Conservation (phyloP, 2,329 filamentous ascomycete species). For the Paecilomyces sp. region DNA sequence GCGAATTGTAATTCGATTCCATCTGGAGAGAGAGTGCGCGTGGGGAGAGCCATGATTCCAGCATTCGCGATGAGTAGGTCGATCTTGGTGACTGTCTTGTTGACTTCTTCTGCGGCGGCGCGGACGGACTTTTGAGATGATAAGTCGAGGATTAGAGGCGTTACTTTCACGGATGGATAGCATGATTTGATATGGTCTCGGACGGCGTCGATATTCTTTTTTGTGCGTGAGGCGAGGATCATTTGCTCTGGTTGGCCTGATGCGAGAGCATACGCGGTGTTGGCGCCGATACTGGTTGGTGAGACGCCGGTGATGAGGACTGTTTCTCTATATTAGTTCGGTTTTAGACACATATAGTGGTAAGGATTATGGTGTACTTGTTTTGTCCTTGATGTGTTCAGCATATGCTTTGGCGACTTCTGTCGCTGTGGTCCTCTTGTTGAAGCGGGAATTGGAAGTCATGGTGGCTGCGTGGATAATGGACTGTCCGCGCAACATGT, state of each 20-base stretch:
- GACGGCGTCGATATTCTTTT: conserved; percentile 6
- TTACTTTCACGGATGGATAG: not conserved
- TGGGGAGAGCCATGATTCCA: conserved; percentile 6
- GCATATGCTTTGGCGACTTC: conserved; percentile 33
- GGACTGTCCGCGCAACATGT: not conserved
- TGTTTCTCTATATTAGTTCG: not conserved
- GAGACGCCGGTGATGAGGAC: not conserved
- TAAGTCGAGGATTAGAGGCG: conserved; percentile 6
- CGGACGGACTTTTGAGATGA: conserved; percentile 4
- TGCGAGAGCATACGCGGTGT: not conserved
- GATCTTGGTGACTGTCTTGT: conserved; percentile 1
- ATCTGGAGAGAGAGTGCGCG: conserved; percentile 8
- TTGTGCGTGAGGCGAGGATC: conserved; percentile 2
- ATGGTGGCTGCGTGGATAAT: not conserved
- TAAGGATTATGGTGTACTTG: conserved; percentile 1
- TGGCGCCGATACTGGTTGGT: not conserved
- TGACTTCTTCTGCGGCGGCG: conserved; percentile 3
- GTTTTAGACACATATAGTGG: not conserved
- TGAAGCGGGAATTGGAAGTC: conserved; percentile 26
- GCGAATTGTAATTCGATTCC: conserved; percentile 21
- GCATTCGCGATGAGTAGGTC: conserved; percentile 10
- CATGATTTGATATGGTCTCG: conserved; percentile 5
- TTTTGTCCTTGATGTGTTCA: conserved; percentile 26
- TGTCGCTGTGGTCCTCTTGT: conserved; percentile 27
- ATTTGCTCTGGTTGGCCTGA: not conserved